phyloP scores from a whole-genome alignment of 768 basidiomycete species.

The Macrolepiota dolichaula region DNA sequence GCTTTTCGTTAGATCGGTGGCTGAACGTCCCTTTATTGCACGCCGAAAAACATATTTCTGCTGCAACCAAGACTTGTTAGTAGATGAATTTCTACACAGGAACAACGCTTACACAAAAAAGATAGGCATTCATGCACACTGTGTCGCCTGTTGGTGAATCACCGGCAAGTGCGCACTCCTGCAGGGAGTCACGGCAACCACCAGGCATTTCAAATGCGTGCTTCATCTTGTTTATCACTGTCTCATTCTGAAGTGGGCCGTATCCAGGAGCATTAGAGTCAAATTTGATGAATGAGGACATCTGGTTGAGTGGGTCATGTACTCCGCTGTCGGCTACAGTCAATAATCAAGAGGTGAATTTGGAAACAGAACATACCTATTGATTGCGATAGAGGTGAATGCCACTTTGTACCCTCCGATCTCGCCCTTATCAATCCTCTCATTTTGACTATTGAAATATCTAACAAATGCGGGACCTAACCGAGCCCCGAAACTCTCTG shows the following conservation, averaged over 20 bases:
- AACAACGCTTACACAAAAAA: not conserved
- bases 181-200: conserved; percentile 1
- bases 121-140: not conserved
- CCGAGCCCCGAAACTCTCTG: conserved; percentile 7
- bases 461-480: not conserved
- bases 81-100: not conserved
- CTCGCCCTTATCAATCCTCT: conserved; percentile 5
- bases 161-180: not conserved
- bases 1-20: not conserved
- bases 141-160: not conserved
- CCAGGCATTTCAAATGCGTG: not conserved
- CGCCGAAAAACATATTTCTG: not conserved
- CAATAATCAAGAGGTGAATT: not conserved
- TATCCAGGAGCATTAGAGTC: conserved; percentile 3
- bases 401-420: not conserved
- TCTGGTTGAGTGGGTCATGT: conserved; percentile 4
- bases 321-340: not conserved
- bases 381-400: not conserved
- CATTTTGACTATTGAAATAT: not conserved
- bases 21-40: not conserved
- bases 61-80: not conserved
- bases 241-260: conserved; percentile 5
- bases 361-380: not conserved
- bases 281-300: conserved; percentile 3
- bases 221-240: conserved; percentile 1